Evolutionary conservation across 2,329 filamentous ascomycete genomes (phyloP).

Genomic region (Cladosporium sp.): DNA sequence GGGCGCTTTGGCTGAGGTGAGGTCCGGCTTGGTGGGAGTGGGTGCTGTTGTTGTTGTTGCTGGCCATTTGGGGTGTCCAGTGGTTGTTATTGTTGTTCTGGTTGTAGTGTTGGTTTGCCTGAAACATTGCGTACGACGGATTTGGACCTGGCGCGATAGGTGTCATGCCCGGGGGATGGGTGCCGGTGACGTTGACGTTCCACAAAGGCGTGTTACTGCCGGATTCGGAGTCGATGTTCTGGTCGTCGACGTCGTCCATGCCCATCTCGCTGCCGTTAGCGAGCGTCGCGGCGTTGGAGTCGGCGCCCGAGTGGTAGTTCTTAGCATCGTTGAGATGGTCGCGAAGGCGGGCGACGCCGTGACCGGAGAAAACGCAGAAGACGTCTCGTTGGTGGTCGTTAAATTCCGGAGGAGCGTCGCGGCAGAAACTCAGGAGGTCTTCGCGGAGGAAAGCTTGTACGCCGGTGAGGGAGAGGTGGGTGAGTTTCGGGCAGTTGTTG

Average conservation of each 20-base stretch:
- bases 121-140: slow-evolving; percentile 18
- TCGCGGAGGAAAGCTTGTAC: slow-evolving; percentile 85
- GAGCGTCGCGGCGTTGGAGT: slow-evolving; percentile 18
- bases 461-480: slow-evolving; percentile 90
- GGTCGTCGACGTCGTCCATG: slow-evolving; percentile 26
- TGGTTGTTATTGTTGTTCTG: slow-evolving; percentile 4
- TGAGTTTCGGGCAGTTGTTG: slow-evolving; percentile 87
- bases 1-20: slow-evolving; percentile 27
- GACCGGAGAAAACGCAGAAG: slow-evolving; percentile 95
- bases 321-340: slow-evolving; percentile 64
- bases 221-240: slow-evolving; percentile 21
- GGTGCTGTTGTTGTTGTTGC: slow-evolving; percentile 3
- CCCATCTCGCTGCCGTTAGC: slow-evolving; percentile 18
- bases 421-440: slow-evolving; percentile 80
- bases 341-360: slow-evolving; percentile 73
- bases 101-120: slow-evolving; percentile 4
- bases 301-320: slow-evolving; percentile 11
- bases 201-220: slow-evolving; percentile 29
- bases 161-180: slow-evolving; percentile 23
- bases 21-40: slow-evolving; percentile 1
- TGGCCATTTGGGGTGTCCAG: slow-evolving; percentile 3
- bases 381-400: slow-evolving; percentile 92
- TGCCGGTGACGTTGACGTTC: slow-evolving; percentile 25
- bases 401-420: slow-evolving; percentile 86
- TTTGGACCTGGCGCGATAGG: slow-evolving; percentile 19